A percentile compares a stretch with the other conserved stretches of the same genome.
Evolutionary conservation across 2,329 filamentous ascomycete genomes (phyloP).

Genomic region (Claviceps pazoutovae): DNA sequence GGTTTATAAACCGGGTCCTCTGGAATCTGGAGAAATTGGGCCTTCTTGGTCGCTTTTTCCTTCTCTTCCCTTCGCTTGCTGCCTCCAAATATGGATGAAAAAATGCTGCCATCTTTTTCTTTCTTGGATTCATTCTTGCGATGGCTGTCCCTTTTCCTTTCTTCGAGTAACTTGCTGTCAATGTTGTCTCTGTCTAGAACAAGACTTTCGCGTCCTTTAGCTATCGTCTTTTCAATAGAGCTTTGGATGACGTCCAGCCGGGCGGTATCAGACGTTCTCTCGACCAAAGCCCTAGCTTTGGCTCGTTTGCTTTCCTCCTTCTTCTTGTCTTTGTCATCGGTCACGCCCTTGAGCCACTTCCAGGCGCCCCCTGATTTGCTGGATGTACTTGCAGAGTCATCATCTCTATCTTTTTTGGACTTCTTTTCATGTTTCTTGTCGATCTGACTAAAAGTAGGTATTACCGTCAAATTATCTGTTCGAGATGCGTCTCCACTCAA

Average conservation of each 20-base stretch:
- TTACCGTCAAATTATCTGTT: conserved; percentile 67
- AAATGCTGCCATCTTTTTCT: conserved; percentile 85
- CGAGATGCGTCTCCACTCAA: conserved; percentile 52
- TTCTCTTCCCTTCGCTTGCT: conserved; percentile 76
- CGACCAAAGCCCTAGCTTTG: conserved; percentile 43
- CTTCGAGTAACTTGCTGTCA: conserved; percentile 60
- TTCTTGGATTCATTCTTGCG: conserved; percentile 72
- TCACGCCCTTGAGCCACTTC: conserved; percentile 70
- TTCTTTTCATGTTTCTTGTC: conserved; percentile 65
- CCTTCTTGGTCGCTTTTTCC: conserved; percentile 61
- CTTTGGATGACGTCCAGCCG: conserved; percentile 77
- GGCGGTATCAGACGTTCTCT: conserved; percentile 60
- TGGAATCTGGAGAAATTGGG: conserved; percentile 58
- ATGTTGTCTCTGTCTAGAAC: conserved; percentile 66
- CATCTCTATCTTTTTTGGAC: conserved; percentile 58
- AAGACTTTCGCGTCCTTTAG: conserved; percentile 65
- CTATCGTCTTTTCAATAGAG: conserved; percentile 58
- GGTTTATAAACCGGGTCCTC: conserved; percentile 62
- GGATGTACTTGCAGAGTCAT: conserved; percentile 42
- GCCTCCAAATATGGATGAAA: conserved; percentile 84
- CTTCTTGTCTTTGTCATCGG: conserved; percentile 50
- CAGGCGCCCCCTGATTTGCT: conserved; percentile 57
- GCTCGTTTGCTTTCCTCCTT: conserved; percentile 52
- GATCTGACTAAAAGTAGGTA: conserved; percentile 55
- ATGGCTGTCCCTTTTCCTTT: conserved; percentile 65